Percentiles rank a stretch among this genome's conserved stretches.
Evolutionary conservation across 2,329 filamentous ascomycete species (phyloP).

Genomic region (Sclerotinia glacialis): DNA sequence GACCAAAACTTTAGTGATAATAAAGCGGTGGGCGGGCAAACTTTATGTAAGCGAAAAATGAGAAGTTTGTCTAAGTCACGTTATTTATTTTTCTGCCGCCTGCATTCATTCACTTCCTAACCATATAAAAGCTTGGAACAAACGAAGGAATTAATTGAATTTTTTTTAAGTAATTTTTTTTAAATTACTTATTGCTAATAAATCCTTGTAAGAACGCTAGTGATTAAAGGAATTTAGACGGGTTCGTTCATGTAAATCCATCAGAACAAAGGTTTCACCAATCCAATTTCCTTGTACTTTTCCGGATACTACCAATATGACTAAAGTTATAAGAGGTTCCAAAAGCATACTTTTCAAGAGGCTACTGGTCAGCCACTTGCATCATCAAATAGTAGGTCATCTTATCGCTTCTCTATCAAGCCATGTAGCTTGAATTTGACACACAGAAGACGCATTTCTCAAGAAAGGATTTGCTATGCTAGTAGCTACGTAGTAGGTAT

Average conservation of each 20-base stretch:
- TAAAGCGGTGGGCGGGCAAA: conserved; percentile 22
- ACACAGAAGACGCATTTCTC: not conserved
- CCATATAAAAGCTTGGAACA: not conserved
- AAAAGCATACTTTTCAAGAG: too few species aligned
- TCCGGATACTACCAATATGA: not conserved
- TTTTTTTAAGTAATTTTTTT: too few species aligned
- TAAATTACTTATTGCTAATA: too few species aligned
- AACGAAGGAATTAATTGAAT: conserved; percentile 1
- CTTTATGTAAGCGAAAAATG: conserved; percentile 27
- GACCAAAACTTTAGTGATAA: conserved; percentile 22
- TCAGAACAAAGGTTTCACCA: not conserved
- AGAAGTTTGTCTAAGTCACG: not conserved
- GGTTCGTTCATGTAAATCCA: not conserved
- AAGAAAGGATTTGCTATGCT: not conserved
- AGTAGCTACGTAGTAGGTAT: not conserved
- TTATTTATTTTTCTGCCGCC: conserved; percentile 5
- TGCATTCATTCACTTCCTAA: not conserved
- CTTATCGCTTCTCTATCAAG: not conserved
- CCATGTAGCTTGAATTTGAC: conserved; percentile 1
- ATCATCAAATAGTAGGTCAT: not conserved
- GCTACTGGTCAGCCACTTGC: too few species aligned
- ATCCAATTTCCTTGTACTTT: not conserved
- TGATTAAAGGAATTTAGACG: not conserved
- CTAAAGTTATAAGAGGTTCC: too few species aligned
- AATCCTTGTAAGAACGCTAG: not conserved